Evolutionary conservation across 192 early-diverging fungal species (phyloP).

Genomic region (Coemansia reversa): DNA sequence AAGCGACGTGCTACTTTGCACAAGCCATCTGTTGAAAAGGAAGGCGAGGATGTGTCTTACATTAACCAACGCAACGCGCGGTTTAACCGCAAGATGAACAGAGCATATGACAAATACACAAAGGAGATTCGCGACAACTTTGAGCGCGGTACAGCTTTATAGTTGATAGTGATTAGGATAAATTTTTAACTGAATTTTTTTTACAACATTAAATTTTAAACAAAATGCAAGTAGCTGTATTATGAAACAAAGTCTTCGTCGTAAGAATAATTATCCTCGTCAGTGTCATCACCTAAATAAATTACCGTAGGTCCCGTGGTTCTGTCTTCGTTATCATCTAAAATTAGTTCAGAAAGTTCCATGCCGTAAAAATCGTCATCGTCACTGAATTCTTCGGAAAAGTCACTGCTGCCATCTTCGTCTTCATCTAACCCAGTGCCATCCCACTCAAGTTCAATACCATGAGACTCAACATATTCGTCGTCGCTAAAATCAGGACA

Average conservation of each 20-base stretch:
- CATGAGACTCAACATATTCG: conserved; percentile 1
- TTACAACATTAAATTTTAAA: neutral
- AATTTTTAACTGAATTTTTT: neutral
- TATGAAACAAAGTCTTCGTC: neutral
- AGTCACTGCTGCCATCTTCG: neutral
- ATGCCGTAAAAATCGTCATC: neutral
- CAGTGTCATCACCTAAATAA: no score
- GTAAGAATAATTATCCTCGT: neutral
- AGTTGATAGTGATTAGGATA: conserved; percentile 2
- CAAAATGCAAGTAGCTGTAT: neutral
- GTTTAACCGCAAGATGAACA: conserved; percentile 95
- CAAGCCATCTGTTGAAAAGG: conserved; percentile 53
- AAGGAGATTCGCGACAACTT: conserved; percentile 87
- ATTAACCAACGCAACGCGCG: conserved; percentile 95
- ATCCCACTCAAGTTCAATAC: neutral
- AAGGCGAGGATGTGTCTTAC: conserved; percentile 89
- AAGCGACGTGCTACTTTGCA: conserved; percentile 57
- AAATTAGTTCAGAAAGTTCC: no score
- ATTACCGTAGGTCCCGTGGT: no score
- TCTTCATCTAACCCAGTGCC: neutral
- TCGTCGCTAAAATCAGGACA: conserved; percentile 6
- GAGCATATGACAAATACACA: conserved; percentile 95
- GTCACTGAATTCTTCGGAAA: neutral
- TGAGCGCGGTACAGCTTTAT: conserved; percentile 81
- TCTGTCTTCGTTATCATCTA: no score